Evolutionary conservation across 2,329 filamentous ascomycete species (phyloP), one percentile per base, ranked within the genome.

Genomic region (Venturia carpophila): DNA sequence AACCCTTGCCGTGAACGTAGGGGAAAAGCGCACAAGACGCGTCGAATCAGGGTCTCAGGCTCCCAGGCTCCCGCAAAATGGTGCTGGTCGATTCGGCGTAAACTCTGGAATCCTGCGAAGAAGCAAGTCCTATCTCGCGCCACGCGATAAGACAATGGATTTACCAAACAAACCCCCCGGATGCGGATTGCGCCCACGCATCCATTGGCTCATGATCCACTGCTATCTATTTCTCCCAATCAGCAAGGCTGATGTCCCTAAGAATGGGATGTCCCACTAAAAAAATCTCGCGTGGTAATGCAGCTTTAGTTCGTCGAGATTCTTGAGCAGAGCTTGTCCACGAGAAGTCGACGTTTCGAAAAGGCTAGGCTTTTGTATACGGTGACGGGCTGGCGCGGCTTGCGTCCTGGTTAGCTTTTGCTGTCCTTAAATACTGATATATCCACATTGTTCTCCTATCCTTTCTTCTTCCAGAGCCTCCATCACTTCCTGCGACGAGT

Each of bases 331-430:
- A 58, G 52, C 52, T 9, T 58, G 19, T 34, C 27, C 30, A 58
- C 52, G 52, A 58, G 52, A 58, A 58, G 21, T 58, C 52, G 52
- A 58, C 17, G 52, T 27, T 58, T 58, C 52, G 15, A 58, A 58
- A 56, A 58, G 52, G 30, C 52, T 58, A 58, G 52, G n/a, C 17
- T 7, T 58, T 58, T 9, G 52, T 37, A 58, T 58, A 58, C 52
- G 5, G 27, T 58, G n/a, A 37, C 52, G 15, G 52, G 11, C 30
- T 58, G 52, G 52, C 30, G 52, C 52, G 27, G 27, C 52, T 58
- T 15, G 52, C 30, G 52, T 58, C 52, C 27, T 58, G 19, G 5
- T 34, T 58, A 7, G 27, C 30, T 58, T 58, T 58, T n/a, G 52
- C 15, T 3, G n/a, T 37, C 30, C 52, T 37, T 58, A 58, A 58